Evolutionary conservation across 2,329 filamentous ascomycete species (phyloP).

Genomic region (Penicillium psychrosexuale): DNA sequence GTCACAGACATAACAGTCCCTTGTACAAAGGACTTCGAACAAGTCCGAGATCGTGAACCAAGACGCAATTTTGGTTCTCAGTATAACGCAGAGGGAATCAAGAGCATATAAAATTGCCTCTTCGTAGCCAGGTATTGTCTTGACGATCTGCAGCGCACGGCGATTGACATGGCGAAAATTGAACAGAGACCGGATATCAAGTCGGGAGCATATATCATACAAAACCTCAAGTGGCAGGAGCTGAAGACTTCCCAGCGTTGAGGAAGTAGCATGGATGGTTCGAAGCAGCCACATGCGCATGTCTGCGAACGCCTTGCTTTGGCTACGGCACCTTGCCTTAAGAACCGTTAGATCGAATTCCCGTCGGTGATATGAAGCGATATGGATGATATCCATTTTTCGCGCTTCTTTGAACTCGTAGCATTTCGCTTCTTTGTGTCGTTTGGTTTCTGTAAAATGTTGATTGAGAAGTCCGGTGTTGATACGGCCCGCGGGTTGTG

Average conservation of each 20-base stretch:
- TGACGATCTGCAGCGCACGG: background rate
- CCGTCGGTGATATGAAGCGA: background rate
- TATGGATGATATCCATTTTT: background rate
- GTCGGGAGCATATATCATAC: background rate
- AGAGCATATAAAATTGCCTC: background rate
- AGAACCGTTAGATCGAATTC: background rate
- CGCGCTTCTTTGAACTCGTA: background rate
- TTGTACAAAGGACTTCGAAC: background rate
- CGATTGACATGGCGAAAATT: background rate
- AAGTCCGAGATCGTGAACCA: background rate
- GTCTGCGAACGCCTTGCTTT: no score
- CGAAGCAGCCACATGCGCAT: background rate
- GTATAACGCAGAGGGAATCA: background rate
- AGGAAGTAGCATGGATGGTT: background rate
- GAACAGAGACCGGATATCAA: background rate
- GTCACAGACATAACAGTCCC: background rate
- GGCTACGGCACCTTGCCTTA: background rate
- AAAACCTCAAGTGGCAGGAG: background rate
- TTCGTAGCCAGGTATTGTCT: background rate
- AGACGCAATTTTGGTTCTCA: background rate
- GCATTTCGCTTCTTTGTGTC: background rate
- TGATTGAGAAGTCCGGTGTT: no score
- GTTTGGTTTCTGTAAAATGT: background rate
- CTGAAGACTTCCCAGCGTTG: background rate
- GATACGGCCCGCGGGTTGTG: no score